Conservation (phyloP, 345 rosid genomes). For the Eucalyptus pauciflora region DNA sequence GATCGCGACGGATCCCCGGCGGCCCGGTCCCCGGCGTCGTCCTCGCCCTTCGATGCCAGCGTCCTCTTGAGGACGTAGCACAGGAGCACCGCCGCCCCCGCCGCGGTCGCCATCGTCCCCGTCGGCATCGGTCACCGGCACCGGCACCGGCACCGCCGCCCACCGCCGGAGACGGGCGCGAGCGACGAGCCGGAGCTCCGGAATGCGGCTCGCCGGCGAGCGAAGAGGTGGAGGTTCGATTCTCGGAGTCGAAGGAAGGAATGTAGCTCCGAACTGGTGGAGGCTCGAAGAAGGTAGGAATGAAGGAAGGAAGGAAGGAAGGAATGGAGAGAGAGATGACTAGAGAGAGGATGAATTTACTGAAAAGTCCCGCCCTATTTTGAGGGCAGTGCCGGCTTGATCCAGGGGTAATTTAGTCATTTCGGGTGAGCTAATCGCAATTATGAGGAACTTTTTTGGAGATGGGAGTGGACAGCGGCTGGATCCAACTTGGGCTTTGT, state of each 20-base stretch:
- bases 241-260: not conserved
- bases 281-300: not conserved
- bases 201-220: not conserved
- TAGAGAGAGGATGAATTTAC: not conserved
- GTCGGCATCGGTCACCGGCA: conserved; percentile 44
- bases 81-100: conserved; percentile 70
- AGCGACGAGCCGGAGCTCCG: not conserved
- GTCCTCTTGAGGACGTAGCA: conserved; percentile 49
- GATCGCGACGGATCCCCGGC: conserved; percentile 32
- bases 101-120: conserved; percentile 82
- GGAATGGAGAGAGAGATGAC: not conserved
- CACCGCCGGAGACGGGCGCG: not conserved
- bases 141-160: not conserved
- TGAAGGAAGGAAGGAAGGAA: not conserved
- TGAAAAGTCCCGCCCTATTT: not conserved
- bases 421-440: not conserved
- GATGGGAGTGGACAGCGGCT: not conserved
- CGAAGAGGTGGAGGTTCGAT: not conserved
- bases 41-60: conserved; percentile 27
- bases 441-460: not conserved
- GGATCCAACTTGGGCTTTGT: not conserved
- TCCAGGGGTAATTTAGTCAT: not conserved
- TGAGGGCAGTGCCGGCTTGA: fast-evolving
- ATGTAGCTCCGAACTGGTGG: not conserved
- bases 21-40: conserved; percentile 6